Conservation (phyloP, 495 filamentous ascomycete genomes). For the Talaromyces nanjingensis region DNA sequence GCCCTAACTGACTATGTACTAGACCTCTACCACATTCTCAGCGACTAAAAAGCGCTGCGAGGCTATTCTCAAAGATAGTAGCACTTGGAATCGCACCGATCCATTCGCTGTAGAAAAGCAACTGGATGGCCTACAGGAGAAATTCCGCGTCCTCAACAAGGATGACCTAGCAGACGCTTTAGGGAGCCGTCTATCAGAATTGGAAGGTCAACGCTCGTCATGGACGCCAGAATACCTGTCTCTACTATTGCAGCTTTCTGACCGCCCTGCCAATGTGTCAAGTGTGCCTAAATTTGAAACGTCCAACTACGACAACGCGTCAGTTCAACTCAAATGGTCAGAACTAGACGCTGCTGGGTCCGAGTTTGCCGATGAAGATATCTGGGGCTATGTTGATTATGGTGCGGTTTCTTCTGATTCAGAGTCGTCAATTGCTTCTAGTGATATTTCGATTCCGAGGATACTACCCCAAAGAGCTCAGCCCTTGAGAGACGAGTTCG, state of each 20-base stretch:
- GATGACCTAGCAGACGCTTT: constrained; percentile 80
- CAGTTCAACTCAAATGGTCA: constrained; percentile 48
- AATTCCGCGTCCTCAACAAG: constrained; percentile 70
- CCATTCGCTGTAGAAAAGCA: constrained; percentile 76
- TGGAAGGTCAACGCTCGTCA: constrained; percentile 45
- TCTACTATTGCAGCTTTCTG: constrained; percentile 72
- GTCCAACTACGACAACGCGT: constrained; percentile 46
- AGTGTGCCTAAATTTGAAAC: constrained; percentile 35
- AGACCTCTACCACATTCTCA: constrained; percentile 24
- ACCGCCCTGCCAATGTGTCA: constrained; percentile 53
- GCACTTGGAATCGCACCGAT: constrained; percentile 67
- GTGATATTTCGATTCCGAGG: constrained; percentile 20
- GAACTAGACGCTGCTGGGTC: constrained; percentile 70
- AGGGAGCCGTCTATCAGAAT: constrained; percentile 50
- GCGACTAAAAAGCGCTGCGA: constrained; percentile 24
- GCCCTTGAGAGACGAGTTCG: constrained; percentile 25
- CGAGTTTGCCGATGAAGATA: constrained; percentile 55
- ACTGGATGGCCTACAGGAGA: constrained; percentile 78
- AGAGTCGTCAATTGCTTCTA: constrained; percentile 29
- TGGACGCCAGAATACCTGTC: constrained; percentile 75
- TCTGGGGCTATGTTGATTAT: constrained; percentile 79
- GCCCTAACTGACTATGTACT: constrained; percentile 28
- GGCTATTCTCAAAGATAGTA: constrained; percentile 32
- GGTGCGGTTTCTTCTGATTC: constrained; percentile 57
- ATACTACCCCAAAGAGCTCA: constrained; percentile 16